Conservation (phyloP, 371 early-diverging fungal genomes). For the Rhizopus arrhizus region DNA sequence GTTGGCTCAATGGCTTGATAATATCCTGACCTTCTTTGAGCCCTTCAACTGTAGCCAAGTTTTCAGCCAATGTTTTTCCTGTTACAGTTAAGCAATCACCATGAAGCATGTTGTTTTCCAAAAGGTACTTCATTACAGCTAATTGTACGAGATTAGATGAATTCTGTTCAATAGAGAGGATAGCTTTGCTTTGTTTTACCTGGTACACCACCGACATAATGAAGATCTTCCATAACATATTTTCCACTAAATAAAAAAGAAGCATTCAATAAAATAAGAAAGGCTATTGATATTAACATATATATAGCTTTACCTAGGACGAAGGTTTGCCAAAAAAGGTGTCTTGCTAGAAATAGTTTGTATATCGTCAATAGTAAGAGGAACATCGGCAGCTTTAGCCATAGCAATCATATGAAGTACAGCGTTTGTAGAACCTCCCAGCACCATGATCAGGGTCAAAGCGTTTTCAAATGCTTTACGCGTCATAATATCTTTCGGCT, state of each 20-base stretch:
- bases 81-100: constrained; percentile 92
- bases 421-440: constrained; percentile 97
- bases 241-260: constrained; percentile 65
- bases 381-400: constrained; percentile 79
- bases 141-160: neutral
- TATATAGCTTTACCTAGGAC: constrained; percentile 66
- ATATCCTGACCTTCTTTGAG: constrained; percentile 70
- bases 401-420: constrained; percentile 96
- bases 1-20: constrained; percentile 64
- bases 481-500: constrained; percentile 94
- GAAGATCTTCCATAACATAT: constrained; percentile 94
- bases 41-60: constrained; percentile 73
- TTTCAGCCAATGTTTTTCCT: constrained; percentile 91
- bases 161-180: neutral
- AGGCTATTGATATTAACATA: too few relatives aligned
- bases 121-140: constrained; percentile 82
- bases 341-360: constrained; percentile 80
- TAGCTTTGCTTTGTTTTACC: constrained; percentile 39
- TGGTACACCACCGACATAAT: constrained; percentile 87
- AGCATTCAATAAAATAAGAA: too few relatives aligned
- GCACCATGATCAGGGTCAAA: constrained; percentile 85
- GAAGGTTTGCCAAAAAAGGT: constrained; percentile 91
- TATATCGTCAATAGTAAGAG: constrained; percentile 90
- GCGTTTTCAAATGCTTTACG: constrained; percentile 93
- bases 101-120: constrained; percentile 76